Percentiles rank a stretch among this genome's conserved stretches.
Evolutionary conservation across 1,139 yeast genomes (phyloP).

Genomic region (Geotrichum europaeum): DNA sequence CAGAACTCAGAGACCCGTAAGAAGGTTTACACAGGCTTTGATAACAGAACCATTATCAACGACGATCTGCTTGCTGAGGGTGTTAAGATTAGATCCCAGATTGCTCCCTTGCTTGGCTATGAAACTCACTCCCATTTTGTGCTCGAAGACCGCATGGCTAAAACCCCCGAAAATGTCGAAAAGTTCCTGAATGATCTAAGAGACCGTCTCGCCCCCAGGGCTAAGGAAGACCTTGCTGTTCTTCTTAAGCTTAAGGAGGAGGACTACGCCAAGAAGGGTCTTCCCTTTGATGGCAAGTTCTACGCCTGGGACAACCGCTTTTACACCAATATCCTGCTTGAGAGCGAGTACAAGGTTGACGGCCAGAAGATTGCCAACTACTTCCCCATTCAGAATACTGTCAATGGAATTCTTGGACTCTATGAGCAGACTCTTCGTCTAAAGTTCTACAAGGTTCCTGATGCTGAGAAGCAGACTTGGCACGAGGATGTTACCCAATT

Average conservation of each 20-base stretch:
- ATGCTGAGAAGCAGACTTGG: conserved; percentile 47
- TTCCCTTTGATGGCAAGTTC: conserved; percentile 41
- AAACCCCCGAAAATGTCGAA: conserved; percentile 52
- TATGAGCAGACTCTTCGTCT: conserved; percentile 64
- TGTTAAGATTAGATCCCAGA: conserved; percentile 51
- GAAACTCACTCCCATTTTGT: conserved; percentile 60
- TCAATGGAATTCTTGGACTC: conserved; percentile 59
- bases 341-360: conserved; percentile 65
- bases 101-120: conserved; percentile 63
- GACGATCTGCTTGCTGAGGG: conserved; percentile 55
- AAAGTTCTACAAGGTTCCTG: conserved; percentile 52
- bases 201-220: conserved; percentile 52
- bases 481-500: conserved; percentile 71
- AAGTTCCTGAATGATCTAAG: conserved; percentile 58
- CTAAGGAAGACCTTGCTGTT: conserved; percentile 46
- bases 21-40: conserved; percentile 58
- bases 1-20: conserved; percentile 58
- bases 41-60: conserved; percentile 56
- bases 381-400: conserved; percentile 67
- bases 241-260: conserved; percentile 50
- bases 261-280: conserved; percentile 44
- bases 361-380: conserved; percentile 66
- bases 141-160: conserved; percentile 77
- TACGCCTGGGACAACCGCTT: conserved; percentile 72
- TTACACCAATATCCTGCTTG: conserved; percentile 59